Percentiles rank a stretch among this genome's conserved stretches.
Evolutionary conservation across 2,329 filamentous ascomycete species (phyloP).

Genomic region (Microcyclospora pomicola): DNA sequence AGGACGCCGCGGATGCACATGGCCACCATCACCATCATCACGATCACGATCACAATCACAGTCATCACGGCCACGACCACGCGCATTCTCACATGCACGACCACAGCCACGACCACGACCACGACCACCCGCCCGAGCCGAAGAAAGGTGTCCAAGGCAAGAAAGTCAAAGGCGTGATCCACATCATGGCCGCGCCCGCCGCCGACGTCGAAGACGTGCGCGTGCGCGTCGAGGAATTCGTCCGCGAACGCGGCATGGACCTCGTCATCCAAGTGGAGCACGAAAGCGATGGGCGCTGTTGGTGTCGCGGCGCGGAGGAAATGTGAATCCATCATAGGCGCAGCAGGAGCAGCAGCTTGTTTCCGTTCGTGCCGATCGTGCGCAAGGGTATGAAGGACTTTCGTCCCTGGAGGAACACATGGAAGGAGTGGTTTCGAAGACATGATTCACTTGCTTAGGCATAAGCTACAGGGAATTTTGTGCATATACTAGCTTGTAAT

Average conservation of each 20-base stretch:
- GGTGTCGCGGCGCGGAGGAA: constrained; percentile 38
- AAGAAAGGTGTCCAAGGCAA: constrained; percentile 8
- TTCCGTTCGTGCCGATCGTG: too few species aligned
- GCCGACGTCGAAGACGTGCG: constrained; percentile 72
- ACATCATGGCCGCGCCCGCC: constrained; percentile 60
- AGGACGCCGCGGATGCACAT: constrained; percentile 21
- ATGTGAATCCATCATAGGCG: background rate
- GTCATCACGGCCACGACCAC: constrained; percentile 5
- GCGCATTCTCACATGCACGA: constrained; percentile 5
- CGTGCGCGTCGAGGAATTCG: constrained; percentile 58
- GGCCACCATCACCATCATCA: constrained; percentile 32
- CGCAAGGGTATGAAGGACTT: too few species aligned
- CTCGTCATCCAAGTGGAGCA: constrained; percentile 78
- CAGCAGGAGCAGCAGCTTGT: too few species aligned
- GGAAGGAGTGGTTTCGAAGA: too few species aligned
- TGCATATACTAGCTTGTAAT: too few species aligned
- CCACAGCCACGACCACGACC: background rate
- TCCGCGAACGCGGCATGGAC: constrained; percentile 59
- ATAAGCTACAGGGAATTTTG: too few species aligned
- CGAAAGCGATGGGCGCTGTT: constrained; percentile 58
- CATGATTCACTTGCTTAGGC: too few species aligned
- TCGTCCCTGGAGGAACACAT: too few species aligned
- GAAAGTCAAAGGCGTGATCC: constrained; percentile 67
- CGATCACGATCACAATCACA: constrained; percentile 2
- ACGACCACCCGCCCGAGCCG: background rate